These are phyloP conservation scores for Odontarrhena argentea DNA, from an alignment of 345 rosid genomes.

Conservation along the genomic window DNA sequence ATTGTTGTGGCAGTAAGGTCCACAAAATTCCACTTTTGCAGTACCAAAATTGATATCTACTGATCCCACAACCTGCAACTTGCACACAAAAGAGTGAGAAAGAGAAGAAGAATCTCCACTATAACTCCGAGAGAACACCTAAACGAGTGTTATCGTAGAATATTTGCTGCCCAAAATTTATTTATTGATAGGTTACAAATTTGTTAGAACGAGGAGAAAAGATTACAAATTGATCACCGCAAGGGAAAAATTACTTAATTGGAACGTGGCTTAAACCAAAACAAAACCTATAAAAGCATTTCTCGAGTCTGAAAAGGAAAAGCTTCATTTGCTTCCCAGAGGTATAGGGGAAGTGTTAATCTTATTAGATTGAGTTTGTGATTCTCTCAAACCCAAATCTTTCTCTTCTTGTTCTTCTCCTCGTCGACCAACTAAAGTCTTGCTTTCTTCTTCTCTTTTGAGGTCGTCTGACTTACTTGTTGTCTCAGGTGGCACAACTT, in stretches of 20 bases:
- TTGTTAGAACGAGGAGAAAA: conserved; percentile 30
- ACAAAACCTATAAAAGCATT: conserved; percentile 29
- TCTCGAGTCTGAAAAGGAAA: conserved; percentile 4
- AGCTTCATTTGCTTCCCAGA: conserved; percentile 39
- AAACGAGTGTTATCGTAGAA: conserved; percentile 9
- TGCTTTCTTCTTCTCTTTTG: conserved; percentile 27
- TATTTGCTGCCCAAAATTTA: conserved; percentile 6
- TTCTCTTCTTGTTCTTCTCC: conserved; percentile 31
- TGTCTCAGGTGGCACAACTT: conserved; percentile 49
- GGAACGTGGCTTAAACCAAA: conserved; percentile 22
- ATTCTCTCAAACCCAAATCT: conserved; percentile 33
- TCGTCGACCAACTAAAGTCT: conserved; percentile 33
- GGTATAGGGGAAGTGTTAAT: conserved; percentile 37
- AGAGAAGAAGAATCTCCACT: conserved; percentile 18
- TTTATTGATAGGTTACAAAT: conserved; percentile 35
- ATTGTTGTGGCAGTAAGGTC: background rate
- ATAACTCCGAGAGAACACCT: background rate
- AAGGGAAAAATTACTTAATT: conserved; percentile 17
- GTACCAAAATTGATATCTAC: conserved; percentile 23
- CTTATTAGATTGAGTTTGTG: conserved; percentile 39
- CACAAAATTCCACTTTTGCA: conserved; percentile 43
- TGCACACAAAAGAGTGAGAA: conserved; percentile 18
- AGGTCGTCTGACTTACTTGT: conserved; percentile 17
- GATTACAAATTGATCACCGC: conserved; percentile 31
- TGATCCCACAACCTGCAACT: conserved; percentile 28